Evolutionary conservation across 192 early-diverging fungal genomes (phyloP), one percentile per base, ranked within the genome.

Genomic region (Gigaspora rosea): DNA sequence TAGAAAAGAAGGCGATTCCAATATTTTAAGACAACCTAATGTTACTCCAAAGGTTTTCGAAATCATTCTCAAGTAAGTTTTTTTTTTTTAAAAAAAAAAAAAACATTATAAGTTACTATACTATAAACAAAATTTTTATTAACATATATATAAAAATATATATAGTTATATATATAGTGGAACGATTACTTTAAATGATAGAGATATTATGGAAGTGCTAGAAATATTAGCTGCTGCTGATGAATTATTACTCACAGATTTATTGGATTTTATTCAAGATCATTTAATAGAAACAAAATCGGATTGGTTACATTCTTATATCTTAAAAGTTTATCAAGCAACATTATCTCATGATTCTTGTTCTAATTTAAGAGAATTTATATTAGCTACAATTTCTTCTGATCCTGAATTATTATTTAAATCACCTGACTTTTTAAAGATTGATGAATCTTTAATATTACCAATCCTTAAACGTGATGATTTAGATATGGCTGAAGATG

Each of bases 131-230:
- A 41, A 41, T 41, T 41, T 3, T 6, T 7, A 41, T 41, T 41
- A 41, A 41, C 3, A 41, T 41, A 41, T 41, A 41, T 41, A 41
- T 1, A 41, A 47, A 71, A 13, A 66, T 32, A n/a, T 66, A 10
- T n/a, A 20, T 8, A 75, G 73, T 58, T 75, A 75, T 75, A 75
- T 75, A 58, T 75, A 75, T 35, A 75, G 73, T 36, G 73, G 73
- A 48, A 64, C 73, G 6, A 64, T 75, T 47, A 22, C 36, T 51
- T 27, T 75, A 16, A 15, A 32, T 48, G 56, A 75, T 62, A 48
- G 54, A 33, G 62, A 75, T 12, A 56, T 54, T 15, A n/a, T 20
- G 1, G 73, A 75, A n/a, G 20, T 75, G 12, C 41, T 75, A 20
- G 73, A 65, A 15, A 41, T 75, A 33, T 20, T 75, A 27, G 41